A percentile compares a stretch with the other conserved stretches of the same genome.
These are phyloP conservation scores for Penicillium sp. DNA, from an alignment of 2,329 filamentous ascomycete genomes.

Conservation along the genomic window DNA sequence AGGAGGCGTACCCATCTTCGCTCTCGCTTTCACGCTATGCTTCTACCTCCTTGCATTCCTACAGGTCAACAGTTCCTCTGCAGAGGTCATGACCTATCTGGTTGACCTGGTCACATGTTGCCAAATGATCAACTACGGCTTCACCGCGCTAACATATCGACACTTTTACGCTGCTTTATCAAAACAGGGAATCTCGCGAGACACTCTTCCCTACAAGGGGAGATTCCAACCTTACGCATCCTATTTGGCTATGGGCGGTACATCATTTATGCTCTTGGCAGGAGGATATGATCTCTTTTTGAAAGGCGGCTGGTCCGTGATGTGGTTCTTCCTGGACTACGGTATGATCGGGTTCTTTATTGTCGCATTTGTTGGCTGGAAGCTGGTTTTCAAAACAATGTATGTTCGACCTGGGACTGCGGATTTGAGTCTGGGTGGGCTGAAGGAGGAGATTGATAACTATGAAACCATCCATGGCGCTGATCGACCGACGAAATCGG, in stretches of 20 bases:
- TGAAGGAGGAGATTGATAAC: conserved; percentile 29
- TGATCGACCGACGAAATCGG: background rate
- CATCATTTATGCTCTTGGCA: conserved; percentile 68
- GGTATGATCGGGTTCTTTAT: conserved; percentile 66
- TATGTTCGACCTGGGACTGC: conserved; percentile 56
- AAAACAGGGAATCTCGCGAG: conserved; percentile 65
- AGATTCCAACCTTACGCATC: conserved; percentile 61
- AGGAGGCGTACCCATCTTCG: conserved; percentile 68
- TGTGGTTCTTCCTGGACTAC: conserved; percentile 71
- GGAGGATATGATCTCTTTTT: conserved; percentile 73
- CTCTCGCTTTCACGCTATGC: conserved; percentile 61
- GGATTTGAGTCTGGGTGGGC: conserved; percentile 48
- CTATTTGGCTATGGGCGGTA: conserved; percentile 63
- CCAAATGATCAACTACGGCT: conserved; percentile 41
- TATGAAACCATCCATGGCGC: conserved; percentile 20
- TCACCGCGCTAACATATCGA: conserved; percentile 68
- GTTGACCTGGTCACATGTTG: conserved; percentile 27
- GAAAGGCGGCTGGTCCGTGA: conserved; percentile 61
- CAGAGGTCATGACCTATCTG: conserved; percentile 58
- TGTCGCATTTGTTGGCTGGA: conserved; percentile 66
- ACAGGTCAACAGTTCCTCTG: conserved; percentile 63
- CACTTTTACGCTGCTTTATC: conserved; percentile 67
- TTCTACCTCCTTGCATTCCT: conserved; percentile 71
- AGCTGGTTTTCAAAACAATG: conserved; percentile 63
- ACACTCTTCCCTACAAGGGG: conserved; percentile 66